These are phyloP conservation scores for Fallopia convolvulus DNA, from an alignment of 148 eudicot genomes.

Conservation along the genomic window DNA sequence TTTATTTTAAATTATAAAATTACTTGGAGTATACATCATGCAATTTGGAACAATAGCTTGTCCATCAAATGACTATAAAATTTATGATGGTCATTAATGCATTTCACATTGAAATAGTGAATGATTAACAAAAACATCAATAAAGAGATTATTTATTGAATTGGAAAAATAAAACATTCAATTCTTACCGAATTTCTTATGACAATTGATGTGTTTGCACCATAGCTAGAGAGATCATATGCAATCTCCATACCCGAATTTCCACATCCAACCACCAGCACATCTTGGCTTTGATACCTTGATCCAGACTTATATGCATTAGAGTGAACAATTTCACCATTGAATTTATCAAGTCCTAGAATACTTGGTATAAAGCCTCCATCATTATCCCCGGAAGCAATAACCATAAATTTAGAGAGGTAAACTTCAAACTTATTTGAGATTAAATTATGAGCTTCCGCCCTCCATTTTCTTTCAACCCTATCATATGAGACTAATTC, in stretches of 20 bases:
- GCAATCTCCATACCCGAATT: slow-evolving; percentile 50
- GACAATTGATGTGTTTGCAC: slow-evolving; percentile 35
- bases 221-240: slow-evolving; percentile 18
- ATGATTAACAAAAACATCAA: no score
- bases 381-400: slow-evolving; percentile 34
- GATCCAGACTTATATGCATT: slow-evolving; percentile 28
- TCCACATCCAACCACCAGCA: slow-evolving; percentile 41
- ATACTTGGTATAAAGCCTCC: slow-evolving; percentile 21
- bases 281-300: slow-evolving; percentile 14
- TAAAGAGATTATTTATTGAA: no score
- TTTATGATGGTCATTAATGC: no score
- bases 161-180: no score
- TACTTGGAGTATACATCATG: background rate
- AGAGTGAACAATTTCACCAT: slow-evolving; percentile 32
- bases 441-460: slow-evolving; percentile 5
- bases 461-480: slow-evolving; percentile 21
- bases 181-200: slow-evolving; percentile 28
- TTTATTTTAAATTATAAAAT: background rate
- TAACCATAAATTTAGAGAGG: slow-evolving; percentile 21
- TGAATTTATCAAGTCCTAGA: slow-evolving; percentile 22
- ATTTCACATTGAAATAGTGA: no score
- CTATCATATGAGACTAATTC: slow-evolving; percentile 22
- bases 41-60: background rate
- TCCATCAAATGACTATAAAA: no score
- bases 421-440: slow-evolving; percentile 14